These are phyloP conservation scores for Vigna trinervia DNA, from an alignment of 306 rosid species.

Conservation along the genomic window DNA sequence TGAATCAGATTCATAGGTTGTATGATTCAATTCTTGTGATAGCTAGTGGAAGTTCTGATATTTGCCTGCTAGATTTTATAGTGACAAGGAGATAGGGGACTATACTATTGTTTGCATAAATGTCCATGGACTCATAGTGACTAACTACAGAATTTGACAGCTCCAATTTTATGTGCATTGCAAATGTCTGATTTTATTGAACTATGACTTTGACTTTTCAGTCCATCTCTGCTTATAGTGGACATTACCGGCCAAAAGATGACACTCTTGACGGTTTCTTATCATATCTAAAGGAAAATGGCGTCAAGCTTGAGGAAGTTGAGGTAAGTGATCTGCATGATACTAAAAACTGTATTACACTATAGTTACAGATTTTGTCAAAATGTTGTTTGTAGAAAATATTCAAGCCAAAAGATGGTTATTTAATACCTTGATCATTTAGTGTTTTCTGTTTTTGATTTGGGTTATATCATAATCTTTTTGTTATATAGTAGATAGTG, in stretches of 20 bases:
- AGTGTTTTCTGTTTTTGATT: neutral
- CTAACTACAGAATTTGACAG: too few relatives aligned
- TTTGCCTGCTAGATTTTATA: neutral
- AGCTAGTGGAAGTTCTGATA: conserved; percentile 12
- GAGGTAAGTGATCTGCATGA: conserved; percentile 63
- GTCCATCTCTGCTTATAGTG: conserved; percentile 94
- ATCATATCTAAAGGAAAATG: conserved; percentile 72
- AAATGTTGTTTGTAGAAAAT: neutral
- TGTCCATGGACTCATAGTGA: neutral
- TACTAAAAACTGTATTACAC: neutral
- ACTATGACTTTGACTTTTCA: conserved; percentile 51
- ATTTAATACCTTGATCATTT: neutral
- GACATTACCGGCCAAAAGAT: conserved; percentile 91
- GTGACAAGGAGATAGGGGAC: neutral
- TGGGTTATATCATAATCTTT: neutral
- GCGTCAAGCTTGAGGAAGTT: conserved; percentile 76
- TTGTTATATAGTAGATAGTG: neutral
- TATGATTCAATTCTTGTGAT: conserved; percentile 12
- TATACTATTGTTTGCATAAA: neutral
- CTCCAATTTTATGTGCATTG: conserved; percentile 6
- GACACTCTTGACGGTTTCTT: conserved; percentile 68
- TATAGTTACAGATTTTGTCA: neutral
- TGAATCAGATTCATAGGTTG: conserved; percentile 36
- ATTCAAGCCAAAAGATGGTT: neutral
- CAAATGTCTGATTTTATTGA: conserved; percentile 38